These are phyloP conservation scores for Canavalia gladiata DNA, from an alignment of 306 rosid genomes.

Conservation along the genomic window DNA sequence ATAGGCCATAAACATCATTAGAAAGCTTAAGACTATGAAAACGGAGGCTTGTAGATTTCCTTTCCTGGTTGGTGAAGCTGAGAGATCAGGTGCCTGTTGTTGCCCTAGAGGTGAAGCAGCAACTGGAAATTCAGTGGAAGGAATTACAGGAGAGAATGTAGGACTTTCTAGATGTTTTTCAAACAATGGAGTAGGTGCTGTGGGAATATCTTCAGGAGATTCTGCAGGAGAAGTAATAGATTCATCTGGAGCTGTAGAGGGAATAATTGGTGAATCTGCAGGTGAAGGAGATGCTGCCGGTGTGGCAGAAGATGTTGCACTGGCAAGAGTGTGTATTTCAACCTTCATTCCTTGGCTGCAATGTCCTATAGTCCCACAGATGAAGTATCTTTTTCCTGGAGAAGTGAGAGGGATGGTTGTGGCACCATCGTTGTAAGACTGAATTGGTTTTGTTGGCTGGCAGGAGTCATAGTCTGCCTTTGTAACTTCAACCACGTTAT, in stretches of 20 bases:
- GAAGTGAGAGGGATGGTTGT: slow-evolving; percentile 70
- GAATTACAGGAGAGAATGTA: slow-evolving; percentile 52
- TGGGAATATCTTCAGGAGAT: slow-evolving; percentile 40
- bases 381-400: slow-evolving; percentile 83
- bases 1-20: slow-evolving; percentile 54
- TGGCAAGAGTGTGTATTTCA: slow-evolving; percentile 70
- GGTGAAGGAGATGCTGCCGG: slow-evolving; percentile 59
- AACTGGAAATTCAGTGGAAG: slow-evolving; percentile 60
- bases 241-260: slow-evolving; percentile 56
- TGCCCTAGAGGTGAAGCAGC: slow-evolving; percentile 47
- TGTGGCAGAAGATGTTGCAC: slow-evolving; percentile 54
- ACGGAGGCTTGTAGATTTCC: slow-evolving; percentile 47
- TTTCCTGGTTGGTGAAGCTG: slow-evolving; percentile 56
- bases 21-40: slow-evolving; percentile 49
- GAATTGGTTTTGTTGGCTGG: slow-evolving; percentile 59
- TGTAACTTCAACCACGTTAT: slow-evolving; percentile 79
- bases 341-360: slow-evolving; percentile 85
- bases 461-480: slow-evolving; percentile 81
- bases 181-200: slow-evolving; percentile 48
- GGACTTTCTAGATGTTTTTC: slow-evolving; percentile 48
- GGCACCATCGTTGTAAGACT: slow-evolving; percentile 68
- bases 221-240: slow-evolving; percentile 50
- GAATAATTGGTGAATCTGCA: slow-evolving; percentile 42
- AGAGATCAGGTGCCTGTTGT: slow-evolving; percentile 49
- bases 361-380: slow-evolving; percentile 80